phyloP scores from a whole-genome alignment of 257 asterid species.

The Anisodus acutangulus region DNA sequence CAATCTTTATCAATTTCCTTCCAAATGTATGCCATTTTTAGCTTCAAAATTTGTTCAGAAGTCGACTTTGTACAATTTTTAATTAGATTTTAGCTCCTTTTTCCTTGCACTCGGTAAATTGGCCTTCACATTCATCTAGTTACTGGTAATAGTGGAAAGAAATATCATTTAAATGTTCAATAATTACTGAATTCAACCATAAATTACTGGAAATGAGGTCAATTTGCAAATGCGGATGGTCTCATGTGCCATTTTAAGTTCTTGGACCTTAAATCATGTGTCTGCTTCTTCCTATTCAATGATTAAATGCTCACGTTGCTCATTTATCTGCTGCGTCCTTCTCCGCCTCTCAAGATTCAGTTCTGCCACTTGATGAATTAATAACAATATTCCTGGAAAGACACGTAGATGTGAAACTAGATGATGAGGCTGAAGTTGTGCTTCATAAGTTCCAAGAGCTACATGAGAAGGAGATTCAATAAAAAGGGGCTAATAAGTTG shows the following conservation, averaged over 20 bases:
- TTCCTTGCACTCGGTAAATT: background rate
- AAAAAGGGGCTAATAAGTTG: too few relatives aligned
- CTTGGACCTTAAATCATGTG: too few relatives aligned
- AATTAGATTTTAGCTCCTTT: background rate
- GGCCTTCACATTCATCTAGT: background rate
- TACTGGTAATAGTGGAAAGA: background rate
- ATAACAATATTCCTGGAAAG: too few relatives aligned
- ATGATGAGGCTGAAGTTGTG: too few relatives aligned
- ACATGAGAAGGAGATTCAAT: too few relatives aligned
- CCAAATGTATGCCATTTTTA: background rate
- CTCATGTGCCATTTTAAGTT: background rate
- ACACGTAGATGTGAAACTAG: too few relatives aligned
- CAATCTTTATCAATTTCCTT: background rate
- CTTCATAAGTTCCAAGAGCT: too few relatives aligned
- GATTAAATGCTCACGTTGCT: too few relatives aligned
- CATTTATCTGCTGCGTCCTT: too few relatives aligned
- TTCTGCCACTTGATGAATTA: too few relatives aligned
- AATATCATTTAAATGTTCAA: background rate
- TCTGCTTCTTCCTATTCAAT: too few relatives aligned
- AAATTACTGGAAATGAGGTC: background rate
- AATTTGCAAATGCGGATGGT: background rate
- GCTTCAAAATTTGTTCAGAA: background rate
- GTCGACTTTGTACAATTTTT: background rate
- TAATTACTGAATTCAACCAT: background rate
- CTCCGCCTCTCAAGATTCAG: too few relatives aligned